phyloP scores from a whole-genome alignment of 1,139 yeast species.

The Taphrina betulina region DNA sequence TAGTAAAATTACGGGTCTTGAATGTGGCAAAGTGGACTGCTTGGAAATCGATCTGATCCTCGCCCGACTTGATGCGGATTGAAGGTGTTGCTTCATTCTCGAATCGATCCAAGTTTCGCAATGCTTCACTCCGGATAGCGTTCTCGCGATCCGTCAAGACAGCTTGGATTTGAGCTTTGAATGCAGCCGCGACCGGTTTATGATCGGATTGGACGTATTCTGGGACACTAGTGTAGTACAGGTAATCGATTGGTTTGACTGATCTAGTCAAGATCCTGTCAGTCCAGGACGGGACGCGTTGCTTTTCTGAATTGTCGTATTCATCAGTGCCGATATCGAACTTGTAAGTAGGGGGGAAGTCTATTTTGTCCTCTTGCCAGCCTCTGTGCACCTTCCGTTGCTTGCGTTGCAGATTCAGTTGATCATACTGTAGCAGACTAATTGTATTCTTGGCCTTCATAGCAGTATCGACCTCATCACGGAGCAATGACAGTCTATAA shows the following conservation, averaged over 20 bases:
- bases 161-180: conserved; percentile 38
- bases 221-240: conserved; percentile 39
- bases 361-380: conserved; percentile 62
- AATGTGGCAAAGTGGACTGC: conserved; percentile 4
- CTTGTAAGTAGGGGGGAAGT: conserved; percentile 77
- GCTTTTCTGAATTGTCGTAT: conserved; percentile 50
- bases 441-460: conserved; percentile 50
- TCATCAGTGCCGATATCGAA: conserved; percentile 45
- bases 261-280: conserved; percentile 54
- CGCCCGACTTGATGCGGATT: conserved; percentile 1
- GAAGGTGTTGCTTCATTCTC: conserved; percentile 34
- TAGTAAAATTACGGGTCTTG: not conserved
- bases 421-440: conserved; percentile 58
- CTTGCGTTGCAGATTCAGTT: conserved; percentile 55
- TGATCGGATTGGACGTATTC: conserved; percentile 65
- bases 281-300: conserved; percentile 75
- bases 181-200: conserved; percentile 63
- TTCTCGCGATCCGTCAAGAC: conserved; percentile 17
- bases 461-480: conserved; percentile 49
- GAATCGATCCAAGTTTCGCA: conserved; percentile 20
- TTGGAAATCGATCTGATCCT: conserved; percentile 24
- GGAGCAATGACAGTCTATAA: conserved; percentile 57
- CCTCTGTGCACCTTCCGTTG: conserved; percentile 58
- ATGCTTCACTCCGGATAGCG: conserved; percentile 4
- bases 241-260: conserved; percentile 4